A percentile compares a stretch with the other conserved stretches of the same genome.
Conservation (phyloP, 2,329 filamentous ascomycete species). For the Thelonectria olida region DNA sequence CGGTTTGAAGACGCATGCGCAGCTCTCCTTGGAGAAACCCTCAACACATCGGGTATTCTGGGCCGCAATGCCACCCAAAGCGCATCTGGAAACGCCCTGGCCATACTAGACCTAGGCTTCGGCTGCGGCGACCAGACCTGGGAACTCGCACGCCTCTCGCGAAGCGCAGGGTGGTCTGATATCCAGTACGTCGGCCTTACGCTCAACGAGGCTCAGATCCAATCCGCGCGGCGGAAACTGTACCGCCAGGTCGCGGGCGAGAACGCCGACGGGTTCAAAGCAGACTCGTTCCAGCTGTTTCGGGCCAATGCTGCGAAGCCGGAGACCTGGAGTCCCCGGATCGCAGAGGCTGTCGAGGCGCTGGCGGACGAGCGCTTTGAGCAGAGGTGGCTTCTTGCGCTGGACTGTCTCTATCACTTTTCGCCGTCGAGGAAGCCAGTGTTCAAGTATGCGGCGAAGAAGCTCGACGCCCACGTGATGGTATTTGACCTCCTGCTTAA, state of each 20-base stretch:
- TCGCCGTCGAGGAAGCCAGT: constrained; percentile 59
- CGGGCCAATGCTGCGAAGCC: constrained; percentile 60
- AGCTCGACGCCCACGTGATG: constrained; percentile 59
- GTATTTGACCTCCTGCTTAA: constrained; percentile 62
- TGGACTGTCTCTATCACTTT: constrained; percentile 68
- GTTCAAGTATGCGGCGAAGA: constrained; percentile 50
- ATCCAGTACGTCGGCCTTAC: constrained; percentile 64
- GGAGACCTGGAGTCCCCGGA: constrained; percentile 47
- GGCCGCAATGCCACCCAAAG: constrained; percentile 8
- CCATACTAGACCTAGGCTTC: constrained; percentile 64
- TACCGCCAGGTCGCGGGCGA: constrained; percentile 33
- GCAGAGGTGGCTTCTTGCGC: constrained; percentile 61
- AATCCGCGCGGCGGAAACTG: constrained; percentile 45
- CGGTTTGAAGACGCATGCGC: constrained; percentile 57
- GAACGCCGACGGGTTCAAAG: not conserved
- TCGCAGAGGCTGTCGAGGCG: constrained; percentile 38
- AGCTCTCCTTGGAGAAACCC: constrained; percentile 58
- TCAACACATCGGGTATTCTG: constrained; percentile 54
- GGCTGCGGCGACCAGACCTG: constrained; percentile 68
- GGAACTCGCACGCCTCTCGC: constrained; percentile 49
- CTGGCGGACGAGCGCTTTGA: constrained; percentile 36
- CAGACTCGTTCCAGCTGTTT: constrained; percentile 50
- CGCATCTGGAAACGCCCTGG: constrained; percentile 30
- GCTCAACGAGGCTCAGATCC: constrained; percentile 55
- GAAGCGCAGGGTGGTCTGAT: constrained; percentile 28